Percentiles rank a stretch among this genome's conserved stretches.
phyloP scores from a whole-genome alignment of 192 early-diverging fungal species.

The Rhizophlyctis rosea region DNA sequence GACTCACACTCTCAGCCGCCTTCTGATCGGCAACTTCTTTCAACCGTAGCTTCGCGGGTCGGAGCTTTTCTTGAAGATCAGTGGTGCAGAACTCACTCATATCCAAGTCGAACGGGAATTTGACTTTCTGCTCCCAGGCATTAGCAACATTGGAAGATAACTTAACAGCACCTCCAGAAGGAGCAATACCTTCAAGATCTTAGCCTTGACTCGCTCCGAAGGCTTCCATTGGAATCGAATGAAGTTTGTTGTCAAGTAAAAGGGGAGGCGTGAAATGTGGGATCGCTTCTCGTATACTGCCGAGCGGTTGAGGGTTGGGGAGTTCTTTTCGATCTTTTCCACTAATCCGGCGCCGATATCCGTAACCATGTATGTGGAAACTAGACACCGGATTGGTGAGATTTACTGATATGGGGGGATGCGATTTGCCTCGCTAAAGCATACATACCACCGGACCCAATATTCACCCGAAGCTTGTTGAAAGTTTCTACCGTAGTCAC shows the following conservation, averaged over 20 bases:
- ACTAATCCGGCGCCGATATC: constrained; percentile 68
- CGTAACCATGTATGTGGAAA: constrained; percentile 73
- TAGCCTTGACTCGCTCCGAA: constrained; percentile 72
- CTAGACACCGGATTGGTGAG: constrained; percentile 25
- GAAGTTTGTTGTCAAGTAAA: constrained; percentile 87
- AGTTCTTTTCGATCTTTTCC: constrained; percentile 87
- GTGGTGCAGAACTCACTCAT: constrained; percentile 80
- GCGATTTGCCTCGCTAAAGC: background rate
- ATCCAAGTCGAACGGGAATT: constrained; percentile 91
- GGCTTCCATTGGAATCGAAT: constrained; percentile 96
- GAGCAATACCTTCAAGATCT: constrained; percentile 86
- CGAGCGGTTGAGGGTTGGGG: constrained; percentile 70
- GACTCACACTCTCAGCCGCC: constrained; percentile 36
- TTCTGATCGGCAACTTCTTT: constrained; percentile 71
- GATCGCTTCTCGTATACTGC: constrained; percentile 76
- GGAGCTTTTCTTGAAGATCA: constrained; percentile 74
- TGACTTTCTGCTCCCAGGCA: constrained; percentile 77
- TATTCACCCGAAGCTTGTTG: constrained; percentile 68
- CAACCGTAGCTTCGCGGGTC: constrained; percentile 46
- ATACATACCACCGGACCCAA: constrained; percentile 47
- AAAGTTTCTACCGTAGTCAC: constrained; percentile 66
- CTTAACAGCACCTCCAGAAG: too few relatives aligned
- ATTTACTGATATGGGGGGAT: background rate
- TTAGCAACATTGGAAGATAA: too few relatives aligned
- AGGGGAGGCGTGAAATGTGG: constrained; percentile 78